Evolutionary conservation across 176 grass and related monocot species (phyloP).

Genomic region (Cenchrus fungigraminus): DNA sequence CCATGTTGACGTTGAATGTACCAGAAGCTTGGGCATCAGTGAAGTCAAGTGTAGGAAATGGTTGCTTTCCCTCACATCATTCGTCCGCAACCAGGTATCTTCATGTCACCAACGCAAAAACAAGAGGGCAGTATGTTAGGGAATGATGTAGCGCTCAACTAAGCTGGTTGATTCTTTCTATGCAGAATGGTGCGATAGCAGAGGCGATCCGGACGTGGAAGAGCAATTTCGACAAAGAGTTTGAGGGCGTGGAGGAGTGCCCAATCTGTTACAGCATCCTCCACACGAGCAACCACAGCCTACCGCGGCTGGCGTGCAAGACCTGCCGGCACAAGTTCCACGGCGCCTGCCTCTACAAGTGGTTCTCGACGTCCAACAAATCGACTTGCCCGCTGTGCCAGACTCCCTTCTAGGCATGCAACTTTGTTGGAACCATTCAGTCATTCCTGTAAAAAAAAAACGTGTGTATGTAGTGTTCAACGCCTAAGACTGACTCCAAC

Average conservation of each 20-base stretch:
- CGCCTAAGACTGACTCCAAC: background rate
- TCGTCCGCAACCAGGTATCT: conserved; percentile 80
- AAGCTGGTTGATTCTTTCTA: background rate
- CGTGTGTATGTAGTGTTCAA: background rate
- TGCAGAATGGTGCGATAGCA: conserved; percentile 83
- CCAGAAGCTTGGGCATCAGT: conserved; percentile 87
- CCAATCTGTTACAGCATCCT: conserved; percentile 97
- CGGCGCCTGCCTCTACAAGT: conserved; percentile 93
- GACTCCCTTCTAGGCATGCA: conserved; percentile 69
- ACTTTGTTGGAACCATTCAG: background rate
- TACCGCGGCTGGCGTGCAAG: conserved; percentile 89
- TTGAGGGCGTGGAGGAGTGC: conserved; percentile 93
- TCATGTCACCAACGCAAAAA: background rate
- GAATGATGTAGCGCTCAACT: conserved; percentile 1
- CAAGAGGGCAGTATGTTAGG: background rate
- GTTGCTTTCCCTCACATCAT: conserved; percentile 88
- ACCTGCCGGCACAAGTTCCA: conserved; percentile 98
- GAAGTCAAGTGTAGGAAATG: conserved; percentile 92
- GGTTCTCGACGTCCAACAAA: conserved; percentile 98
- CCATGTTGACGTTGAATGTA: conserved; percentile 87
- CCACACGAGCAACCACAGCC: conserved; percentile 89
- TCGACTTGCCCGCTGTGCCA: conserved; percentile 95
- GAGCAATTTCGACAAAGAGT: conserved; percentile 94
- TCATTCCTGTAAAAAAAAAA: background rate
- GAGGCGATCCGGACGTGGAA: conserved; percentile 92